phyloP scores from a whole-genome alignment of 495 filamentous ascomycete species.

The Clohesyomyces aquaticus region DNA sequence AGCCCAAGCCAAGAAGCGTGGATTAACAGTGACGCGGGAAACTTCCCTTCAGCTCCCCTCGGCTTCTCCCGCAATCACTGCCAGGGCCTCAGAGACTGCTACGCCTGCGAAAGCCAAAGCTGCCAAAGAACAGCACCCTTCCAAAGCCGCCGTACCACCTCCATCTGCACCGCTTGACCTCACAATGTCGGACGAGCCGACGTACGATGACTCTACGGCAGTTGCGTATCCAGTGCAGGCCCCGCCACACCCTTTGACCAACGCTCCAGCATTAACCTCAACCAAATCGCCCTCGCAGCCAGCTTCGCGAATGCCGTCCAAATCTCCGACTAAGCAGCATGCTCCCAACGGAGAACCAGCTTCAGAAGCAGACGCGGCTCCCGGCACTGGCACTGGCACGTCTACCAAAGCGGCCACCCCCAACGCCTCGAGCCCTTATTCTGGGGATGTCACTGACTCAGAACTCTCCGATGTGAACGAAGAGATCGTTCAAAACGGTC shows the following conservation, averaged over 20 bases:
- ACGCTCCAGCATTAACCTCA: constrained; percentile 4
- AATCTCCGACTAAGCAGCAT: constrained; percentile 20
- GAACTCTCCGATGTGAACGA: constrained; percentile 41
- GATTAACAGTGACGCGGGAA: neutral
- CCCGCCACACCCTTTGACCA: constrained; percentile 9
- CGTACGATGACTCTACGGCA: neutral
- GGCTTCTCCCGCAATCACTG: constrained; percentile 1
- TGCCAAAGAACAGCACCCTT: neutral
- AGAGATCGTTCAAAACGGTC: constrained; percentile 32
- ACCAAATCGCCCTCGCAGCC: constrained; percentile 9
- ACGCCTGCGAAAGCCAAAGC: neutral
- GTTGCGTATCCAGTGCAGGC: neutral
- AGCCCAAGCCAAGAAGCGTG: neutral
- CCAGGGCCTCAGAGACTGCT: neutral
- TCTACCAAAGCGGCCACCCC: constrained; percentile 8
- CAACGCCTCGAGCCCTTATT: constrained; percentile 14
- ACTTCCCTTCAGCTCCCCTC: neutral
- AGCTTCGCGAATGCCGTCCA: constrained; percentile 9
- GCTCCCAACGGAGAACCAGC: neutral
- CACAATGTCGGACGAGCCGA: neutral
- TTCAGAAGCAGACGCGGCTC: constrained; percentile 2
- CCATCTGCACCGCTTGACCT: neutral
- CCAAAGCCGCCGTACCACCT: neutral
- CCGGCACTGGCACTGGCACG: neutral
- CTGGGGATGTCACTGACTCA: constrained; percentile 24